Percentiles rank a stretch among this genome's conserved stretches.
Evolutionary conservation across 805 yeast genomes (phyloP).

Genomic region (Clavispora phyllophila): DNA sequence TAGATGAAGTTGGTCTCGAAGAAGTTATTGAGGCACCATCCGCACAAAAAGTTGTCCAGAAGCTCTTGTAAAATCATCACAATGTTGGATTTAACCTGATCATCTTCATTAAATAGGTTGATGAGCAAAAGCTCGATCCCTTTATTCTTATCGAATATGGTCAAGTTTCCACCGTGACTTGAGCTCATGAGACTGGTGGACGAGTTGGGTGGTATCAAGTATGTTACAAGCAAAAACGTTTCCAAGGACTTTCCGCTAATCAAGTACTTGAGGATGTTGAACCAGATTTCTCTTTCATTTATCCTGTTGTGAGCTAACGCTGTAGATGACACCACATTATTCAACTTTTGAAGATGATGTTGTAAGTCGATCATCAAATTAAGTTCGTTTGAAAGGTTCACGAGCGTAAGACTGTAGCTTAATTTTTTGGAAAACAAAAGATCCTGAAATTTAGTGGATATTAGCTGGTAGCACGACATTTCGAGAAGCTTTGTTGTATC

Average conservation of each 20-base stretch:
- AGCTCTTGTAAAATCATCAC: conserved; percentile 40
- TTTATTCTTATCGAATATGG: conserved; percentile 40
- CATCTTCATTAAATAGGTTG: conserved; percentile 38
- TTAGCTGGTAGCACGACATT: conserved; percentile 36
- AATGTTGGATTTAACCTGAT: conserved; percentile 34
- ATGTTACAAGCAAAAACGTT: conserved; percentile 34
- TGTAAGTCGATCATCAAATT: conserved; percentile 40
- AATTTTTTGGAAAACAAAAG: conserved; percentile 28
- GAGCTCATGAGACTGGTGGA: conserved; percentile 35
- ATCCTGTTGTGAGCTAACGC: conserved; percentile 12
- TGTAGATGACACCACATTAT: conserved; percentile 11
- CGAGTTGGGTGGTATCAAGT: conserved; percentile 37
- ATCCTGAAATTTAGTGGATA: conserved; percentile 31
- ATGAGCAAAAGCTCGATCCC: conserved; percentile 39
- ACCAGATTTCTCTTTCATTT: conserved; percentile 36
- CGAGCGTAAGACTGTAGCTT: conserved; percentile 28
- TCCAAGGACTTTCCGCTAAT: conserved; percentile 39
- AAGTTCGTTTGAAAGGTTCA: conserved; percentile 36
- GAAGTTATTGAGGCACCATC: conserved; percentile 39
- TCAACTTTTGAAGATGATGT: conserved; percentile 35
- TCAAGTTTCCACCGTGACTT: conserved; percentile 34
- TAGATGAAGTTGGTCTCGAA: conserved; percentile 34
- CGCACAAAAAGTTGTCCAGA: conserved; percentile 39
- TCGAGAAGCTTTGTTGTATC: conserved; percentile 38
- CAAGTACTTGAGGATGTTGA: conserved; percentile 36